Conservation (phyloP, 139 green algal species). For the Spirogloea muscicola region DNA sequence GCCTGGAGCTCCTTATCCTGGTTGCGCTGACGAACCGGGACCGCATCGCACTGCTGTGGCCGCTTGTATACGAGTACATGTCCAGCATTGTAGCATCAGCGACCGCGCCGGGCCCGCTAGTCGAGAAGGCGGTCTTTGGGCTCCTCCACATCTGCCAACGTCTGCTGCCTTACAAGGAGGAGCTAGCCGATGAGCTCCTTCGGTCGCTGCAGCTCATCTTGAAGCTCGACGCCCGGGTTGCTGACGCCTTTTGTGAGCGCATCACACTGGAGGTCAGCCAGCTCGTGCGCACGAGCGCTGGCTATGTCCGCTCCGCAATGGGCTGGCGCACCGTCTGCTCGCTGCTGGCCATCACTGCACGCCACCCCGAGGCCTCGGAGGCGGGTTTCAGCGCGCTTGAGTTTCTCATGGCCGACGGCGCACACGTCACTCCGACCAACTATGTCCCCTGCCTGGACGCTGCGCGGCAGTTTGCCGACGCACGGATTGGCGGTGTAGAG, state of each 20-base stretch:
- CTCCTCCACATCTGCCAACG: conserved; percentile 79
- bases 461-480: conserved; percentile 36
- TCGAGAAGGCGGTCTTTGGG: conserved; percentile 75
- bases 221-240: conserved; percentile 66
- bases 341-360: conserved; percentile 70
- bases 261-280: conserved; percentile 47
- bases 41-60: conserved; percentile 74
- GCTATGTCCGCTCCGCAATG: conserved; percentile 49
- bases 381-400: conserved; percentile 57
- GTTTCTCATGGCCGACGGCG: conserved; percentile 37
- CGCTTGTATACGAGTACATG: conserved; percentile 64
- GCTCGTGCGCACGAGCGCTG: conserved; percentile 14
- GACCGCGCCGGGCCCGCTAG: conserved; percentile 47
- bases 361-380: conserved; percentile 60
- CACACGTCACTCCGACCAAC: conserved; percentile 36
- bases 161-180: conserved; percentile 84
- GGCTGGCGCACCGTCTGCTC: conserved; percentile 76
- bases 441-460: conserved; percentile 40
- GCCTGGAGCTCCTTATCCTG: conserved; percentile 80
- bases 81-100: conserved; percentile 49
- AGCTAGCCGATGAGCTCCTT: conserved; percentile 77
- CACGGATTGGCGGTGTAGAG: conserved; percentile 17
- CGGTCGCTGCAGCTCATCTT: conserved; percentile 68
- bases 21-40: conserved; percentile 85
- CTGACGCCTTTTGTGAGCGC: conserved; percentile 49